Percentiles rank a stretch among this genome's conserved stretches.
Evolutionary conservation across 2,329 filamentous ascomycete genomes (phyloP).

Genomic region (Xenoacremonium recifei): DNA sequence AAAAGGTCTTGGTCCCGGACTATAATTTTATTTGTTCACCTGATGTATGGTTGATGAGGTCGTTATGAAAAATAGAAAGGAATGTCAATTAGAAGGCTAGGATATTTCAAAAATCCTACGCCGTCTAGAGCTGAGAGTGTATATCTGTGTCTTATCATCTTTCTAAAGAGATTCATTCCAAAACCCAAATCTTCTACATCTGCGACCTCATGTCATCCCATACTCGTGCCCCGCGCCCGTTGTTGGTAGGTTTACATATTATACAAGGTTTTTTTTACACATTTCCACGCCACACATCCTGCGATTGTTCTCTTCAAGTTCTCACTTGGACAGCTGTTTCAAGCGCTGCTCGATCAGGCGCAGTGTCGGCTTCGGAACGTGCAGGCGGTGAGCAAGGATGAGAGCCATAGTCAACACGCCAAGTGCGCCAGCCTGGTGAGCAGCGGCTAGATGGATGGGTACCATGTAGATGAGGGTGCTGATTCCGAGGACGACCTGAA

Average conservation of each 20-base stretch:
- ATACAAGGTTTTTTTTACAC: constrained; percentile 24
- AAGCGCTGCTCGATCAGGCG: constrained; percentile 56
- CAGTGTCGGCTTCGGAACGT: constrained; percentile 66
- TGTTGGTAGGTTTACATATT: constrained; percentile 21
- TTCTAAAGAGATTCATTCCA: constrained; percentile 8
- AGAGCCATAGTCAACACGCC: constrained; percentile 80
- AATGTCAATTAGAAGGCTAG: constrained; percentile 9
- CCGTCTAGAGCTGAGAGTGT: constrained; percentile 17
- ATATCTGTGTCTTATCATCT: no score
- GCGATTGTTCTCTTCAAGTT: constrained; percentile 2
- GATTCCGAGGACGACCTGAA: constrained; percentile 87
- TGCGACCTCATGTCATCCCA: constrained; percentile 7
- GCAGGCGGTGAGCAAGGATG: constrained; percentile 74
- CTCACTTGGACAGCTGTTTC: constrained; percentile 28
- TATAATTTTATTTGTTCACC: no score
- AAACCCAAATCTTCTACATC: constrained; percentile 2
- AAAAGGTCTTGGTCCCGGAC: no score
- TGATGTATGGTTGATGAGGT: constrained; percentile 1
- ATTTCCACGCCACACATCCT: constrained; percentile 12
- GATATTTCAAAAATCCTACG: constrained; percentile 6
- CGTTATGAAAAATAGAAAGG: constrained; percentile 4
- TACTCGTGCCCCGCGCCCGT: constrained; percentile 5
- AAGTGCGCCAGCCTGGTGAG: constrained; percentile 88
- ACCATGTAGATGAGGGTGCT: constrained; percentile 92
- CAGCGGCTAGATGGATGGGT: constrained; percentile 80